Evolutionary conservation across 1,284 basidiomycete genomes (phyloP), one percentile per base, ranked within the genome.

Genomic region (Somion occarium): DNA sequence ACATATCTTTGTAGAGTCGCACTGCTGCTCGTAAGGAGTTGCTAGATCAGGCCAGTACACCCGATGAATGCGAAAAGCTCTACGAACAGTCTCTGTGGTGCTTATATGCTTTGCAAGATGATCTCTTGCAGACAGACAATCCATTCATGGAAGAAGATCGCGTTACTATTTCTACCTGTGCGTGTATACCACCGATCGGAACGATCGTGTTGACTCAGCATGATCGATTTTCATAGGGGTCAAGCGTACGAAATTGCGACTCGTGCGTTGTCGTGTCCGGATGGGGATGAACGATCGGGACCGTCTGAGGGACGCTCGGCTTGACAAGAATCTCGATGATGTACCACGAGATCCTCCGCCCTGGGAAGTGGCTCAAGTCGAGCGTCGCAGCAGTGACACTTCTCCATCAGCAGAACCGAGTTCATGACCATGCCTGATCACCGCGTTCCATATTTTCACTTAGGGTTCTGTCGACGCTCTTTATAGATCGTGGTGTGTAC

Each of bases 81-180:
- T 99, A 99, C 70, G 95, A 98, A 64, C 93, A 93, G 56, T 93
- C 93, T 0, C 69, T 97, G 18, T 96, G 92, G 88, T 89, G 95
- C 64, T 73, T 99, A 23, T 90, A 91, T 58, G 89, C 93, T 0
- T 75, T 98, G 3, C 85, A 96, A 61, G 96, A 99, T 64, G 91
- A 95, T 55, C 77, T 90, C 2, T 75, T 98, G 59, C 89, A 94
- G 62, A 84, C 82, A 3, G 88, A 83, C 12, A 91, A 89, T 57
- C 83, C 85, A 1, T 90, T 91, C 64, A 79, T 85, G 73, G 90
- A 92, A 43, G 91, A 93, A 59, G 93, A 96, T 64, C 78, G 84
- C 30, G 75, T 76, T 23, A 90, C 87, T 2, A 90, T 95, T 51
- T 81, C 85, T 43, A 91, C 83, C 19, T 92, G 92, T 93, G 58